A percentile compares a stretch with the other conserved stretches of the same genome.
Conservation (phyloP, 306 rosid species). For the Neltuma alba region DNA sequence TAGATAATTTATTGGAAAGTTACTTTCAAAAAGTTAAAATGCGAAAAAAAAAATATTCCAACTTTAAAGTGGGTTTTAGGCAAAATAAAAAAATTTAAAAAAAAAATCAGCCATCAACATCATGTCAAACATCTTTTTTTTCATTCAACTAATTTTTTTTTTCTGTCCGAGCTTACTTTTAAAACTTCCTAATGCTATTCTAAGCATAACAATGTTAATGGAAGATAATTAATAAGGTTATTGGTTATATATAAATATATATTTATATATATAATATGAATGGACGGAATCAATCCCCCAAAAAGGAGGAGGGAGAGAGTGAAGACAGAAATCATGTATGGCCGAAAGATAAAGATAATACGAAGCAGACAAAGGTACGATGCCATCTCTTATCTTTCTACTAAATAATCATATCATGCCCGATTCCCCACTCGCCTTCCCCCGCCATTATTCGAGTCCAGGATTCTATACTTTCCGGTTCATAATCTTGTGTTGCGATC, state of each 20-base stretch:
- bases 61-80: no score
- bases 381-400: neutral
- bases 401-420: neutral
- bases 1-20: no score
- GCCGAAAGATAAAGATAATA: neutral
- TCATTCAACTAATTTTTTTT: no score
- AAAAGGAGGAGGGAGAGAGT: neutral
- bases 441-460: neutral
- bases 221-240: neutral
- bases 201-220: no score
- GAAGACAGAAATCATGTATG: neutral
- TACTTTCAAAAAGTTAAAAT: no score
- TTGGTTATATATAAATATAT: no score
- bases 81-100: no score
- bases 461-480: neutral
- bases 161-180: no score
- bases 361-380: neutral
- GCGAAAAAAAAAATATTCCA: no score
- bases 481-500: neutral
- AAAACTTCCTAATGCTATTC: no score
- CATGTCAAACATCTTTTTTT: no score
- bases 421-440: neutral
- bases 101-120: no score
- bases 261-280: neutral
- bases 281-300: neutral